Conservation (phyloP, 306 rosid genomes). For the Trichosanthes cucumerina region DNA sequence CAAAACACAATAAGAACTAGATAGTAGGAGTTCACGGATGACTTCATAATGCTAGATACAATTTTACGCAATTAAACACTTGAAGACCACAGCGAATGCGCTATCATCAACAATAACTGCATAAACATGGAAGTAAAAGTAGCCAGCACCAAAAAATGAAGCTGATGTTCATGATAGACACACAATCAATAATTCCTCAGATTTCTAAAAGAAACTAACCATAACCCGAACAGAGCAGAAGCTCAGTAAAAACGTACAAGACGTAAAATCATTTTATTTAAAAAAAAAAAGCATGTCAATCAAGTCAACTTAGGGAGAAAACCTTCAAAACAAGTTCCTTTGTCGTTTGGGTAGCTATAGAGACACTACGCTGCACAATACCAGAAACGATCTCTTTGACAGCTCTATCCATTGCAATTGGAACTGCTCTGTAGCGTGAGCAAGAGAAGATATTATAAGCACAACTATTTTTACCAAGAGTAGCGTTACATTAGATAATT, state of each 20-base stretch:
- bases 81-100: background rate
- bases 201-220: background rate
- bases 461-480: background rate
- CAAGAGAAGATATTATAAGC: constrained; percentile 13
- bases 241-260: background rate
- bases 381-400: constrained; percentile 77
- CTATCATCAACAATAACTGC: background rate
- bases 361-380: constrained; percentile 94
- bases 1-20: background rate
- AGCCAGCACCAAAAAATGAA: background rate
- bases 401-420: constrained; percentile 93
- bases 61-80: background rate
- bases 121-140: background rate
- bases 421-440: constrained; percentile 51
- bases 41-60: background rate
- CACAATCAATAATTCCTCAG: background rate
- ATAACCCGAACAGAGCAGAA: background rate
- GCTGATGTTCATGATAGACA: background rate
- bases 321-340: constrained; percentile 99
- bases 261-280: background rate
- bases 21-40: background rate
- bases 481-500: background rate
- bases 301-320: background rate
- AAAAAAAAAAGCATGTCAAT: background rate
- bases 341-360: constrained; percentile 96